Evolutionary conservation across 805 yeast genomes (phyloP).

Genomic region (Isabelozyma pseudorhagii): DNA sequence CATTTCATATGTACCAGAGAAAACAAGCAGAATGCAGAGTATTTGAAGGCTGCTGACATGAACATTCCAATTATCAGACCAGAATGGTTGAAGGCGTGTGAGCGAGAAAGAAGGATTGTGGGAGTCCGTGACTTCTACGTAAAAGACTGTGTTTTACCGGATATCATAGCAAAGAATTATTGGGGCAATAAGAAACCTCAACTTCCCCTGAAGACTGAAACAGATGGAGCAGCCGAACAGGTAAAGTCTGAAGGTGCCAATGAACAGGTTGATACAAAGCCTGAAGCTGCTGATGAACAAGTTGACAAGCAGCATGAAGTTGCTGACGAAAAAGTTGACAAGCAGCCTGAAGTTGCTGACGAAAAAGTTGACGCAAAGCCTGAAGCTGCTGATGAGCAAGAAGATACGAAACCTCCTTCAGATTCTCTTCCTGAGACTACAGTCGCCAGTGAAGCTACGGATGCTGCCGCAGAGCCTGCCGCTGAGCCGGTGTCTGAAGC

Average conservation of each 20-base stretch:
- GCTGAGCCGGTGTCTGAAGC: neutral
- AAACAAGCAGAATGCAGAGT: constrained; percentile 65
- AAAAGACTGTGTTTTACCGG: constrained; percentile 49
- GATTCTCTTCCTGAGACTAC: neutral
- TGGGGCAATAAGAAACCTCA: constrained; percentile 21
- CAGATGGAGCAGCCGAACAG: neutral
- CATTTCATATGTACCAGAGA: constrained; percentile 75
- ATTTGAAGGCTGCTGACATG: constrained; percentile 72
- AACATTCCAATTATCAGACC: constrained; percentile 95
- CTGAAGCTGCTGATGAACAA: constrained; percentile 2
- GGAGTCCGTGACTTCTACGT: constrained; percentile 88
- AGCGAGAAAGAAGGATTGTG: constrained; percentile 79
- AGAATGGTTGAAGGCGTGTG: constrained; percentile 96
- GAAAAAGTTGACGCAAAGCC: constrained; percentile 4
- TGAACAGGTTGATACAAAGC: constrained; percentile 4
- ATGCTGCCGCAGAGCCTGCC: constrained; percentile 3
- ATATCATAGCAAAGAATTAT: constrained; percentile 39
- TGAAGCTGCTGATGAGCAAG: constrained; percentile 2
- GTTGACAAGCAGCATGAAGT: neutral
- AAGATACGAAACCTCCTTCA: neutral
- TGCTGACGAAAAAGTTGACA: neutral
- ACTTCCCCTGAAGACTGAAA: neutral
- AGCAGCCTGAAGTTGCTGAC: neutral
- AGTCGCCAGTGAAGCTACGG: constrained; percentile 7
- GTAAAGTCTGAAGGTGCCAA: neutral